Percentiles rank a stretch among this genome's conserved stretches.
Evolutionary conservation across 2,329 filamentous ascomycete genomes (phyloP).

Genomic region (Alternaria hordeiaustralica): DNA sequence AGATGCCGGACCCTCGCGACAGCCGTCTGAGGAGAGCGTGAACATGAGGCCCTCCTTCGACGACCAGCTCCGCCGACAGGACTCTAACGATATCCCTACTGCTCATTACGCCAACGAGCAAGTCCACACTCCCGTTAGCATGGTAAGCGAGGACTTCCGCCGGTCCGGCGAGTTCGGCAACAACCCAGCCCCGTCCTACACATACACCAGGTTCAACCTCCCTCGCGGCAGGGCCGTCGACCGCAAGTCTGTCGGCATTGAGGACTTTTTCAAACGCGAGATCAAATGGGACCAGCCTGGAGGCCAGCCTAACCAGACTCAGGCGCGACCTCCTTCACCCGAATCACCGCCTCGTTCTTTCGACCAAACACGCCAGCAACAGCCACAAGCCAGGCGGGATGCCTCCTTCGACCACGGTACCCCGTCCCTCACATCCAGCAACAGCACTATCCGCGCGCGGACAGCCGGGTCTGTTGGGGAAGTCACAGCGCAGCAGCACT

Average conservation of each 20-base stretch:
- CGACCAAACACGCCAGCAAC: constrained; percentile 32
- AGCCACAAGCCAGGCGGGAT: constrained; percentile 13
- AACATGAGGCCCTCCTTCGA: constrained; percentile 50
- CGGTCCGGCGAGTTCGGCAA: constrained; percentile 60
- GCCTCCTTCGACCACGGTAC: constrained; percentile 33
- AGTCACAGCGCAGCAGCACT: constrained; percentile 84
- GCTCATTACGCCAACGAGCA: constrained; percentile 70
- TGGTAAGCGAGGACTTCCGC: constrained; percentile 72
- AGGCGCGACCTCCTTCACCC: constrained; percentile 46
- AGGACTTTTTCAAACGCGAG: constrained; percentile 54
- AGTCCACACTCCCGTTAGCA: constrained; percentile 73
- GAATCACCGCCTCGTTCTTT: constrained; percentile 49
- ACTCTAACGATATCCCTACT: constrained; percentile 55
- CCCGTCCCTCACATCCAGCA: constrained; percentile 51
- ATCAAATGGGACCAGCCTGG: constrained; percentile 66
- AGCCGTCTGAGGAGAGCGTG: constrained; percentile 46
- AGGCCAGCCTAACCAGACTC: constrained; percentile 41
- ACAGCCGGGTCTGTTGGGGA: constrained; percentile 59
- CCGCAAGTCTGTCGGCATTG: constrained; percentile 55
- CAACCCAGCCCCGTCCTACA: constrained; percentile 73
- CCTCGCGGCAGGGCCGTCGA: constrained; percentile 83
- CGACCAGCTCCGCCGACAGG: constrained; percentile 46
- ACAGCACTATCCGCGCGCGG: constrained; percentile 55
- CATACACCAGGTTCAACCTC: constrained; percentile 83
- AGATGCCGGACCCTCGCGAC: constrained; percentile 44